Base-by-base conservation (phyloP, 805 yeast genomes). In the Diddensiella transvaalensis region DNA sequence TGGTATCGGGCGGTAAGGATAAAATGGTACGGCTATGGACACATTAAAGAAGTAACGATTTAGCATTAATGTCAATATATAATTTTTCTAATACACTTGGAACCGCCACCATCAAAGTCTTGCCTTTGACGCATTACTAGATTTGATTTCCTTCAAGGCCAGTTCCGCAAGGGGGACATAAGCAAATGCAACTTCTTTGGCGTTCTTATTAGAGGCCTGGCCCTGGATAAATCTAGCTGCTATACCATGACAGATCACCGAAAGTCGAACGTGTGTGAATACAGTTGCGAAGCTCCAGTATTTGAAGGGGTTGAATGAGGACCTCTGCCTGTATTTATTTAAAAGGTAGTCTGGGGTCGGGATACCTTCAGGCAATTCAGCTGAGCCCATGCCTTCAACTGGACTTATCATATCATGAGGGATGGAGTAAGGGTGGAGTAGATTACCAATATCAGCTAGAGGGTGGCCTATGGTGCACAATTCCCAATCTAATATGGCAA, bases 1-100 rank as follows among this genome's bases (percentile, higher is more conserved):
- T 93, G 10, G 95, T 91, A n/a, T 87, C 96, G 64, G 99, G 98
- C 18, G 98, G 99, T 45, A 90, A 89, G 63, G 99, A 93, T 66
- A 93, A 90, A 66, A 85, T 85, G 76, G 89, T 93, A 21, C 77
- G 97, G 60, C 71, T 93, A 50, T 93, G 99, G 99, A 80, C 93
- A n/a, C 71, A 71, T 50, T 67, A 52, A 50, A 4, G 32, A 8
- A 8, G 32, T 13, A 26, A 26, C n/a, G n/a, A n/a, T n/a, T n/a
- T n/a, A n/a, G n/a, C n/a, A n/a, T n/a, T n/a, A n/a, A n/a, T n/a
- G n/a, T n/a, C n/a, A n/a, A n/a, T n/a, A n/a, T n/a, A n/a, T n/a
- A n/a, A n/a, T n/a, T n/a, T n/a, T n/a, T n/a, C n/a, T n/a, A n/a
- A n/a, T n/a, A n/a, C n/a, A n/a, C n/a, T n/a, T n/a, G n/a, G n/a